Conservation (phyloP, 2,329 filamentous ascomycete species). For the Fusarium sp. region DNA sequence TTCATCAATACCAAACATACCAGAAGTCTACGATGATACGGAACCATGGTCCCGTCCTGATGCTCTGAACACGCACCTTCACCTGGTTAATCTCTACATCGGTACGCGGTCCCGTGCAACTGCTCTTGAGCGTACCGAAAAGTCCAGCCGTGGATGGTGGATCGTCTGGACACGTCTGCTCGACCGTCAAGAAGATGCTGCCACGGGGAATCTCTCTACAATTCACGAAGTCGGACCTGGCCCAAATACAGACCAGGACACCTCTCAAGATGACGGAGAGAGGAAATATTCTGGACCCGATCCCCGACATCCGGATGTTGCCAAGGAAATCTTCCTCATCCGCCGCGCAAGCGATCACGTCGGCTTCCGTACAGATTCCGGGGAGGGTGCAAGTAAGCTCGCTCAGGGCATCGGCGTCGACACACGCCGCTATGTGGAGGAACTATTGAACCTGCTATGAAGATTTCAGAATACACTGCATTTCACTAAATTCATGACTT, state of each 20-base stretch:
- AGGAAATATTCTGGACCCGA: conserved; percentile 20
- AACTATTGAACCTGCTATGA: conserved; percentile 69
- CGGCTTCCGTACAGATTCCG: conserved; percentile 52
- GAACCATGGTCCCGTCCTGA: conserved; percentile 68
- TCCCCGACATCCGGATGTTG: conserved; percentile 34
- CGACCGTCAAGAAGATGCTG: conserved; percentile 46
- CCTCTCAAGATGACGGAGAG: conserved; percentile 18
- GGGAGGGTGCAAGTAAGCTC: conserved; percentile 67
- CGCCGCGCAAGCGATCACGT: conserved; percentile 68
- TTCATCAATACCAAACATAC: conserved; percentile 75
- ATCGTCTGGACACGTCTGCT: conserved; percentile 72
- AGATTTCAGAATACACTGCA: not conserved
- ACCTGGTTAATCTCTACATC: conserved; percentile 67
- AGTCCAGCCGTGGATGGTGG: conserved; percentile 76
- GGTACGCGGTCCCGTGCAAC: conserved; percentile 54
- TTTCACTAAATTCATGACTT: conserved; percentile 18
- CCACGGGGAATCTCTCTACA: conserved; percentile 36
- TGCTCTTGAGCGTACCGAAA: conserved; percentile 70
- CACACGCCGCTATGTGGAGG: conserved; percentile 79
- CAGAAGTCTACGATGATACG: conserved; percentile 53
- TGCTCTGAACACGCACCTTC: conserved; percentile 72
- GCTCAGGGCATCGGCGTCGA: conserved; percentile 81
- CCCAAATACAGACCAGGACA: conserved; percentile 2
- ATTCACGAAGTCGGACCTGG: conserved; percentile 42
- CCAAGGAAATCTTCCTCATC: conserved; percentile 71